Percentiles rank a stretch among this genome's conserved stretches.
These are phyloP conservation scores for Candida sp. DNA, from an alignment of 1,139 yeast species.

Conservation along the genomic window DNA sequence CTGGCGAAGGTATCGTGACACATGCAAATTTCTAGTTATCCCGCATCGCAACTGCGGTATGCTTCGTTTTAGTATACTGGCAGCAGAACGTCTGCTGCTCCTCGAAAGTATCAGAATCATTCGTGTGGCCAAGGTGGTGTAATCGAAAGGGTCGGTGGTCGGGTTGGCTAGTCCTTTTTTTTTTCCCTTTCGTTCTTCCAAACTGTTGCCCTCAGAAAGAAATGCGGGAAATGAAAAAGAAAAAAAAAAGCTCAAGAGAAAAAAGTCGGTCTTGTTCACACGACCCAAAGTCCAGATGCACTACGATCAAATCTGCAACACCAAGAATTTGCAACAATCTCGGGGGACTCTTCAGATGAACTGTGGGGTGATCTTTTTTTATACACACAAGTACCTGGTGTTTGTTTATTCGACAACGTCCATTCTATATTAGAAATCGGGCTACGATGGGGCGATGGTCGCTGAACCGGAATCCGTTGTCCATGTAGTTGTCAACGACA, in stretches of 20 bases:
- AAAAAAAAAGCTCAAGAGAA: not conserved
- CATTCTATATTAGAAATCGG: slow-evolving; percentile 19
- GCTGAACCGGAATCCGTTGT: slow-evolving; percentile 31
- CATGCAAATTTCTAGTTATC: slow-evolving; percentile 9
- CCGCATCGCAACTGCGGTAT: slow-evolving; percentile 4
- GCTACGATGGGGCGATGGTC: slow-evolving; percentile 51
- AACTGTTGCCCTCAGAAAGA: not conserved
- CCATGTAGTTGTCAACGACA: slow-evolving; percentile 31
- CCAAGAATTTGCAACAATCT: not conserved
- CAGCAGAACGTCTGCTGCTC: slow-evolving; percentile 5
- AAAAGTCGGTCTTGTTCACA: not conserved
- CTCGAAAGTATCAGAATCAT: slow-evolving; percentile 3
- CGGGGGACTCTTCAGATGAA: too few relatives aligned
- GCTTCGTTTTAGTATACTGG: slow-evolving; percentile 1
- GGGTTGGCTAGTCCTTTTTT: too few relatives aligned
- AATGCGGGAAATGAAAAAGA: slow-evolving; percentile 3
- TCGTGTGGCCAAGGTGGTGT: too few relatives aligned
- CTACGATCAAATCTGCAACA: not conserved
- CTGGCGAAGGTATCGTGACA: not conserved
- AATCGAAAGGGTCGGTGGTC: too few relatives aligned
- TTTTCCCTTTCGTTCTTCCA: not conserved
- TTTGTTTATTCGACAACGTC: too few relatives aligned
- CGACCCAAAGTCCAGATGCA: not conserved
- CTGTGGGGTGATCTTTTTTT: too few relatives aligned
- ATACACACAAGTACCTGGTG: too few relatives aligned